Percentiles rank a stretch among this genome's conserved stretches.
phyloP scores from a whole-genome alignment of 2,329 filamentous ascomycete species.

The Trichoderma pleuroti region DNA sequence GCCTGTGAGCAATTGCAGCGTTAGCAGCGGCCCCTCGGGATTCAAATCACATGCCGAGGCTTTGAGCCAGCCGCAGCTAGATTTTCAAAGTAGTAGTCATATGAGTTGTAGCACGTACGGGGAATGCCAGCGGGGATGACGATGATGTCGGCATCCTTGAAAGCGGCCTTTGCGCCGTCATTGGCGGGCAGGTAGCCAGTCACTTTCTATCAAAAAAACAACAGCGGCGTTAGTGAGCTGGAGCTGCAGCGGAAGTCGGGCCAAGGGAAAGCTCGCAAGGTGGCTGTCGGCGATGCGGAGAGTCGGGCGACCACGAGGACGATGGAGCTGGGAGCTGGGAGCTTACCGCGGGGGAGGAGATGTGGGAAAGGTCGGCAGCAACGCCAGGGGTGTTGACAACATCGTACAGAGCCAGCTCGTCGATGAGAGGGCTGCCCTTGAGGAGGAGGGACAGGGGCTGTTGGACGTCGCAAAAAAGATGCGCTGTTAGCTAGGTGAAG shows the following conservation, averaged over 20 bases:
- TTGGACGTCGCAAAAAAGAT: not conserved
- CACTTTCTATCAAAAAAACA: conserved; percentile 66
- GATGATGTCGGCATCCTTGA: conserved; percentile 92
- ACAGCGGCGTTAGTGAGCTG: conserved; percentile 1
- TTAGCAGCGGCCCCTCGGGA: conserved; percentile 20
- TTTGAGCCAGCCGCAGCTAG: not conserved
- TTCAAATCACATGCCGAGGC: not conserved
- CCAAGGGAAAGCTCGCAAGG: not conserved
- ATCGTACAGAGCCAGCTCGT: conserved; percentile 97
- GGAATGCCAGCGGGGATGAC: conserved; percentile 98
- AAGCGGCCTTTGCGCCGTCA: conserved; percentile 78
- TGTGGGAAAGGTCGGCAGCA: conserved; percentile 93
- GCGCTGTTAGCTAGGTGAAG: not conserved
- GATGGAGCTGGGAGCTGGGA: not conserved
- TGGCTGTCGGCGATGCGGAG: conserved; percentile 17
- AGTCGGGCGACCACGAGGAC: not conserved
- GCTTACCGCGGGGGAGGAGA: conserved; percentile 78
- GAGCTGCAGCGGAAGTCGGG: not conserved
- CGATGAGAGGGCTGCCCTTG: conserved; percentile 82
- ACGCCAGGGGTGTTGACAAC: conserved; percentile 98
- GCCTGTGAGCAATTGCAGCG: conserved; percentile 51
- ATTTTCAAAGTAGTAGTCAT: not conserved
- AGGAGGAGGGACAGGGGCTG: conserved; percentile 94
- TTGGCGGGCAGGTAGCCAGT: conserved; percentile 84
- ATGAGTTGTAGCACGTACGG: conserved; percentile 55